These are phyloP conservation scores for Asterella californica DNA, from an alignment of 225 moss, liverwort and hornwort species.

Conservation along the genomic window DNA sequence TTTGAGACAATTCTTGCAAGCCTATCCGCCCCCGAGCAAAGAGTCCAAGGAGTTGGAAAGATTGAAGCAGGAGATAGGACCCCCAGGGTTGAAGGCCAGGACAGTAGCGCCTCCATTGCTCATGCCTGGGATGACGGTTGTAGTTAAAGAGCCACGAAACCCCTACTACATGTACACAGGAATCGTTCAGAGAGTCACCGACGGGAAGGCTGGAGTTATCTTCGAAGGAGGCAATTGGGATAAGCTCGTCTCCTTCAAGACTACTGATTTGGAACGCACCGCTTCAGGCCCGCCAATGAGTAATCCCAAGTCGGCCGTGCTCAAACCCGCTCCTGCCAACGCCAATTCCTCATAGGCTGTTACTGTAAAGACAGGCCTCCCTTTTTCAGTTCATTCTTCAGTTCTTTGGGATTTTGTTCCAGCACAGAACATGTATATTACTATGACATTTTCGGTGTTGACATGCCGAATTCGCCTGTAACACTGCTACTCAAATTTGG, in stretches of 20 bases:
- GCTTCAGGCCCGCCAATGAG: constrained; percentile 74
- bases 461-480: neutral
- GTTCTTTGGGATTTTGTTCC: neutral
- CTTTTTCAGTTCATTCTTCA: neutral
- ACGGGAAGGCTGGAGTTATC: constrained; percentile 78
- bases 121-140: constrained; percentile 93
- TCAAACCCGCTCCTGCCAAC: constrained; percentile 19
- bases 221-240: constrained; percentile 99
- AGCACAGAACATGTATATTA: constrained; percentile 2
- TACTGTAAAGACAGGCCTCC: constrained; percentile 4
- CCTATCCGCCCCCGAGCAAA: constrained; percentile 60
- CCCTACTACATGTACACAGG: constrained; percentile 76
- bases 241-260: constrained; percentile 73
- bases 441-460: neutral
- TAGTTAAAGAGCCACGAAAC: constrained; percentile 61
- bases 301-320: constrained; percentile 78
- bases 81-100: constrained; percentile 41
- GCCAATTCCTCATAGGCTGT: neutral
- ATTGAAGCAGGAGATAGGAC: constrained; percentile 43
- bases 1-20: constrained; percentile 53
- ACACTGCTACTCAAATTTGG: neutral
- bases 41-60: constrained; percentile 48
- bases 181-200: constrained; percentile 92
- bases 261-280: constrained; percentile 72
- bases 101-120: constrained; percentile 61